Base-by-base conservation (phyloP, 257 asterid species). In the Gentiana straminea region DNA sequence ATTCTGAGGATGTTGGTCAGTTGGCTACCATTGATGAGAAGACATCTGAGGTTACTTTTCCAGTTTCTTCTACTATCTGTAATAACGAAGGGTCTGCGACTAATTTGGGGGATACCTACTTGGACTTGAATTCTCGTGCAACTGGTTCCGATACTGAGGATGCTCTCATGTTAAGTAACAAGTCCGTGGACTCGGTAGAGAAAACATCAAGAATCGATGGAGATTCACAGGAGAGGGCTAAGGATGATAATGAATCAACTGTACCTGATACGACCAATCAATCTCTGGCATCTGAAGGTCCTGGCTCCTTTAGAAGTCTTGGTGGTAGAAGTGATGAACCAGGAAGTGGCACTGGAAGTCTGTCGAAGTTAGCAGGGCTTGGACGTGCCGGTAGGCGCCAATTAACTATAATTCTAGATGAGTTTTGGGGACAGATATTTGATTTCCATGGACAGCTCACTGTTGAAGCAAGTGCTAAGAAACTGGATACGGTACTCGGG, bases 351-450 rank as follows among this genome's bases (percentile, higher is more conserved):
- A 57, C 89, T 0, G 95, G 95, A 60, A 88, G 97, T 55, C 90
- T 88, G 38, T 92, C 97, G 3, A 80, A 94, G 70, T 59, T 85
- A 66, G 94, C 81, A 43, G 97, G 98, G 57, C 80, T 92, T 60
- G 97, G 99, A 33, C 95, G 97, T 57, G 86, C 99, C 41, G 97
- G 86, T 36, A 79, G 99, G 79, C 89, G 94, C 56, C 95, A 88
- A 64, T 61, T 92, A 51, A 74, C 95, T 54, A 59, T 62, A 8
- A 59, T 69, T 64, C 94, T 88, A 46, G 90, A 81, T 64, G 97
- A 88, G 49, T 92, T 92, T 64, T 88, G 99, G 99, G 97, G 94
- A 48, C 97, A 85, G 75, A 68, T 92, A 66, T 92, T 85, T 70
- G 91, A 88, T 79, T 85, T 67, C 54, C 82, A 88, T 57, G 99